Evolutionary conservation across 148 eudicot genomes (phyloP).

Genomic region (Vaccinium darrowii): DNA sequence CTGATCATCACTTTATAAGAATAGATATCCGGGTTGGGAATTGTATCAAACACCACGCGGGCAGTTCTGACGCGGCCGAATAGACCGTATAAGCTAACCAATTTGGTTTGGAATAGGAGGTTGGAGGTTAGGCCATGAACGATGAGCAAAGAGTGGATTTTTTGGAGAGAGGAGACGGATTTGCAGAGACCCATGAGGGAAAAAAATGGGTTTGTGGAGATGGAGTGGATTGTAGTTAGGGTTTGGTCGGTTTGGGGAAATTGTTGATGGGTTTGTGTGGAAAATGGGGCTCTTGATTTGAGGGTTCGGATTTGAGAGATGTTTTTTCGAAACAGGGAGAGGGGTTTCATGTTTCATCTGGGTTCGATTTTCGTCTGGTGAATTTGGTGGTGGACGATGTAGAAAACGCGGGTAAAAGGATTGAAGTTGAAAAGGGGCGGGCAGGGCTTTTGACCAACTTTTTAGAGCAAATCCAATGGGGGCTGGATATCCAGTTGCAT

Average conservation of each 20-base stretch:
- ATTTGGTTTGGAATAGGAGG: constrained; percentile 47
- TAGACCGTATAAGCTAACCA: constrained; percentile 57
- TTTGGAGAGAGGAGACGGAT: constrained; percentile 35
- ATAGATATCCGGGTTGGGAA: constrained; percentile 53
- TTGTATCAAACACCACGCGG: constrained; percentile 57
- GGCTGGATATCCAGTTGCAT: no score
- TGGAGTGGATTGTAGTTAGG: constrained; percentile 28
- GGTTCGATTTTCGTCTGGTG: not conserved
- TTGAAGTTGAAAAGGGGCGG: not conserved
- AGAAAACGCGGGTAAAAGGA: not conserved
- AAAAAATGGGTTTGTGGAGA: constrained; percentile 48
- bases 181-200: constrained; percentile 49
- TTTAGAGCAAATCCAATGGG: no score
- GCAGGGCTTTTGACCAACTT: no score
- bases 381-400: not conserved
- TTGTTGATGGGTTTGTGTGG: constrained; percentile 20
- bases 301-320: constrained; percentile 13
- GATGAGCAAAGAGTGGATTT: constrained; percentile 57
- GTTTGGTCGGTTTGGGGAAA: constrained; percentile 14
- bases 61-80: constrained; percentile 45
- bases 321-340: constrained; percentile 4
- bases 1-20: constrained; percentile 75
- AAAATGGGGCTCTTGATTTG: constrained; percentile 21
- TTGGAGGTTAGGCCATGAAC: constrained; percentile 43
- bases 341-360: constrained; percentile 22